Conservation (phyloP, 768 basidiomycete genomes). For the Trametes cinnabarina region DNA sequence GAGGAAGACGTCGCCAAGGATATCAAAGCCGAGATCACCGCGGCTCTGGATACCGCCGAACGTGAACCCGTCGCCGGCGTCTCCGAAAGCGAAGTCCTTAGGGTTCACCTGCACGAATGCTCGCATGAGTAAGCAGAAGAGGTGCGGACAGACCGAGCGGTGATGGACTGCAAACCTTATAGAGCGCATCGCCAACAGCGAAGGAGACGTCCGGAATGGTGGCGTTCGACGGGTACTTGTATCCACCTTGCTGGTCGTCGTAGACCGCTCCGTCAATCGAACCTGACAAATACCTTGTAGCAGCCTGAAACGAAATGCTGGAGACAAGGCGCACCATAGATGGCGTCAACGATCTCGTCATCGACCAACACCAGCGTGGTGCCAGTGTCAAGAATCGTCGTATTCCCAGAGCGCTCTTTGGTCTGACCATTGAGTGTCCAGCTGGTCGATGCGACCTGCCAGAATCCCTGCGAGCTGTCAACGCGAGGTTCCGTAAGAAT, state of each 20-base stretch:
- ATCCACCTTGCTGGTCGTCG: slow-evolving; percentile 37
- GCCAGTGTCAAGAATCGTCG: slow-evolving; percentile 40
- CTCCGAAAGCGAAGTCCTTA: slow-evolving; percentile 27
- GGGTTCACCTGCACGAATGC: slow-evolving; percentile 19
- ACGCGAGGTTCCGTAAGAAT: slow-evolving; percentile 2
- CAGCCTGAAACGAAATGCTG: not conserved
- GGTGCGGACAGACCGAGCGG: not conserved
- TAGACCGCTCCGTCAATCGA: slow-evolving; percentile 35
- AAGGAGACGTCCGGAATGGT: slow-evolving; percentile 33
- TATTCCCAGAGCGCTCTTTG: slow-evolving; percentile 29
- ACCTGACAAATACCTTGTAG: slow-evolving; percentile 24
- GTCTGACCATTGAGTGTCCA: slow-evolving; percentile 27
- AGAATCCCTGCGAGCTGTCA: slow-evolving; percentile 38
- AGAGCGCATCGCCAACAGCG: slow-evolving; percentile 34
- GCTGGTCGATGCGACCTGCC: slow-evolving; percentile 35
- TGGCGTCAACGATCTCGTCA: slow-evolving; percentile 32
- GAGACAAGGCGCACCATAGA: slow-evolving; percentile 26
- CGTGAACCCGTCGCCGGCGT: slow-evolving; percentile 28
- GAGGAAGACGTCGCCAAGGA: slow-evolving; percentile 35
- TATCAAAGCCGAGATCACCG: slow-evolving; percentile 31
- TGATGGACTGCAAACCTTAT: slow-evolving; percentile 23
- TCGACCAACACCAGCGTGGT: slow-evolving; percentile 33
- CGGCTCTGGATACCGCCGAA: slow-evolving; percentile 33
- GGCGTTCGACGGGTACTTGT: slow-evolving; percentile 35
- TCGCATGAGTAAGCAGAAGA: not conserved